Evolutionary conservation across 192 early-diverging fungal genomes (phyloP), one percentile per base, ranked within the genome.

Genomic region (Coemansia sp.): DNA sequence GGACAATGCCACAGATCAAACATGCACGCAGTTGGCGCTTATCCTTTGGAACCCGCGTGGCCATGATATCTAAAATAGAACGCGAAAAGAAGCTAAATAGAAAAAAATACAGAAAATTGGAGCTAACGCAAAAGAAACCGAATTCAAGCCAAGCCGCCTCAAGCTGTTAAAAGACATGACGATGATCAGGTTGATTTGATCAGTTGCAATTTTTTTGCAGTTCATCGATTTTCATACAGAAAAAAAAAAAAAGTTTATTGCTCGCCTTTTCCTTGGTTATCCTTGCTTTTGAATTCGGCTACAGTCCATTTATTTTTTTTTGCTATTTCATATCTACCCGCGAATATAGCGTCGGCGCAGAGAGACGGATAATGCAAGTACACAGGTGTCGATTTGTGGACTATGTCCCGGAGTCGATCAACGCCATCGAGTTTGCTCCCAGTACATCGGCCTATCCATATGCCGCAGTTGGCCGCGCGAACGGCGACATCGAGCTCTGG

Each of bases 401-500:
- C 68, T 94, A 94, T 73, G 84, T 88, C 29, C 95, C 96, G 7
- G 80, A 92, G 19, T 89, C 91, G 36, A 92, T 96, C 63, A 93
- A 93, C 73, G 88, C 92, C 21, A 86, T 98, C 59, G 82, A 89
- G 58, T 92, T 93, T 63, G 87, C 91, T 17, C 93, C 94, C 17
- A 61, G 45, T n/a, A 85, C 90, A 17, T 73, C 80, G 3, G 67
- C 48, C 36, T 68, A 46, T 21, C 78, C 82, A 5, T 65, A 86
- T 19, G 51, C 96, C 14, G 96, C 96, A 0, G 92, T 93, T 59
- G 96, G 92, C 34, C 83, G 96, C 57, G 91, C 87, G 27, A 96
- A 96, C 75, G 95, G 96, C 27, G 90, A 97, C 71, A 93, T 98
- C 63, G 95, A 98, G 80, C 80, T 98, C 58, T 97, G 94, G 94